Evolutionary conservation across 371 early-diverging fungal genomes (phyloP), one percentile per base, ranked within the genome.

Genomic region (Sporodiniella umbellata): DNA sequence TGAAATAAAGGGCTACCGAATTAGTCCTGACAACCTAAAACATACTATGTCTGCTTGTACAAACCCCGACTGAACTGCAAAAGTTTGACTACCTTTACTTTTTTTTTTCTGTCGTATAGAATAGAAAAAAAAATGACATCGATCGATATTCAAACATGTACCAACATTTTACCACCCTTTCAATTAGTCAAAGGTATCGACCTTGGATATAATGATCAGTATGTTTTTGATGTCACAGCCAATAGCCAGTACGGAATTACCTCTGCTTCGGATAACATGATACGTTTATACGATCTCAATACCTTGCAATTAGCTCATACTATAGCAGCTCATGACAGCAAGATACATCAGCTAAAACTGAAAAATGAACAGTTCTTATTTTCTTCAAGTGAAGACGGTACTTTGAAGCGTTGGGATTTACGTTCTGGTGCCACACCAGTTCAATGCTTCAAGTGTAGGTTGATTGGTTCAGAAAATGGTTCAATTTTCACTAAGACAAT

Each of bases 401-500:
- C 63, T 11, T 56, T 88, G 1, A 79, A 78, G 8, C 64, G 83
- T 6, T 90, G 90, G 89, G 93, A 93, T 66, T 48, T 88, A 48
- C 66, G 93, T 28, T 42, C 62, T 0, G 72, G 63, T 6, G 51
- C 26, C 23, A 55, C 56, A 3, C 80, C 85, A 7, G 82, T 69
- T 1, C 83, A 84, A 54, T 64, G 64, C 4, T 81, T 84, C 58
- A 62, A 74, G 44, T 83, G 84, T 90, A 81, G 61, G 72, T 33
- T 21, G 5, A 38, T 26, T 18, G 4, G 7, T 30, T 30, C 30
- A 11, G 7, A 8, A 10, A 12, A 10, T 12, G 7, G 31, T 12
- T 8, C 10, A 10, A 12, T 12, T 31, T 8, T 31, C 10, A 37
- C n/a, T 23, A 55, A 8, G 8, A 19, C 2, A 44, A 3, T 39